phyloP scores from a whole-genome alignment of 1,284 basidiomycete species.

The Ganoderma sp. region DNA sequence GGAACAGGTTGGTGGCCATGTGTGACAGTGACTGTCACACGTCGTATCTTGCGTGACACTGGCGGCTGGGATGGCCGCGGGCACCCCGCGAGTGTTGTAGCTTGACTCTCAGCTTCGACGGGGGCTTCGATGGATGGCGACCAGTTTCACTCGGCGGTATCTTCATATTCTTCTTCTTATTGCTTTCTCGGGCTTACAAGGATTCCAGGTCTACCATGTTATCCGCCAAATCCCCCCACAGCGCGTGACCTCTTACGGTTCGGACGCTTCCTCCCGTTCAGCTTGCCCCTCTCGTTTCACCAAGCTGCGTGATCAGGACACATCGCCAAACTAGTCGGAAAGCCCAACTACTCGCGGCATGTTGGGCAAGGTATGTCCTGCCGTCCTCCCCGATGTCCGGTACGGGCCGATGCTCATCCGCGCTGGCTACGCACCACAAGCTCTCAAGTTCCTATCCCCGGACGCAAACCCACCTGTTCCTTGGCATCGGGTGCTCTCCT shows the following conservation, averaged over 20 bases:
- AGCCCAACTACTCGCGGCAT: slow-evolving; percentile 82
- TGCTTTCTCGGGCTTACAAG: background rate
- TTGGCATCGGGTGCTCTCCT: slow-evolving; percentile 75
- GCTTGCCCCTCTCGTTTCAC: background rate
- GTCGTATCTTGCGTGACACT: too few relatives aligned
- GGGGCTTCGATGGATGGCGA: slow-evolving; percentile 31
- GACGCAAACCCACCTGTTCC: slow-evolving; percentile 68
- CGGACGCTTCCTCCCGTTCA: slow-evolving; percentile 22
- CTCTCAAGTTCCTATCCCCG: slow-evolving; percentile 72
- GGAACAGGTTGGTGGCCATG: too few relatives aligned
- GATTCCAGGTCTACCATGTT: slow-evolving; percentile 65
- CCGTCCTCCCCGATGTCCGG: slow-evolving; percentile 4
- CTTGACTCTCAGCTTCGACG: background rate
- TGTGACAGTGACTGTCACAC: background rate
- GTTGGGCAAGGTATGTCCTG: slow-evolving; percentile 77
- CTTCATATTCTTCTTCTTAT: background rate
- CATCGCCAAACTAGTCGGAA: slow-evolving; percentile 82
- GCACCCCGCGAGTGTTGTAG: background rate
- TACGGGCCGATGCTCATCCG: background rate
- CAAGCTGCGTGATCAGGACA: slow-evolving; percentile 57
- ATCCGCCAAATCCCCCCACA: slow-evolving; percentile 68
- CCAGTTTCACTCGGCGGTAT: slow-evolving; percentile 34
- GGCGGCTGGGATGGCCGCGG: too few relatives aligned
- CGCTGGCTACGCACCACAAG: slow-evolving; percentile 40
- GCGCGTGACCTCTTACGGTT: slow-evolving; percentile 75